These are phyloP conservation scores for Tricholoma flavovirens DNA, from an alignment of 768 basidiomycete genomes.

Conservation along the genomic window DNA sequence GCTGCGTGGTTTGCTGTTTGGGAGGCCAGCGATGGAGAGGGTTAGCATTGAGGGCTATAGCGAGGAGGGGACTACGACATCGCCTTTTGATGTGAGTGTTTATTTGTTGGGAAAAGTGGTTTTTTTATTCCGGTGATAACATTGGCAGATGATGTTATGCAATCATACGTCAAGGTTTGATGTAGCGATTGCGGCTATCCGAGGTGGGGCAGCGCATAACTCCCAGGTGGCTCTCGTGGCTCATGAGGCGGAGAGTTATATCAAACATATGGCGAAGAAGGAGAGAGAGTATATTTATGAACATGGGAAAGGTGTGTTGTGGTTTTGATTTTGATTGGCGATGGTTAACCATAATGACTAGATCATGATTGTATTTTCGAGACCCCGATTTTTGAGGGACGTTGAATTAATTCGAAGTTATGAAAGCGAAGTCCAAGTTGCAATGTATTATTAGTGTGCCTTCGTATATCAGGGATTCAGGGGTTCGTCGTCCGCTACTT, in stretches of 20 bases:
- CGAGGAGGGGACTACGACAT: slow-evolving; percentile 78
- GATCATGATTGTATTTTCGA: slow-evolving; percentile 43
- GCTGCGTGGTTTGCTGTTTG: slow-evolving; percentile 59
- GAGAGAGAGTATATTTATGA: slow-evolving; percentile 56
- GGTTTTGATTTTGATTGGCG: background rate
- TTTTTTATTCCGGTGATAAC: background rate
- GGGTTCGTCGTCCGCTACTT: no score
- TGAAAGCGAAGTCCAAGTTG: no score
- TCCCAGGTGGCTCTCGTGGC: slow-evolving; percentile 49
- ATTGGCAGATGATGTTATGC: slow-evolving; percentile 72
- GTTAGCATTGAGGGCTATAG: slow-evolving; percentile 47
- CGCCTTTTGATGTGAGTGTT: slow-evolving; percentile 63
- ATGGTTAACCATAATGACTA: slow-evolving; percentile 15
- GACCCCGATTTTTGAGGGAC: slow-evolving; percentile 36
- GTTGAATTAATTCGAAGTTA: slow-evolving; percentile 4
- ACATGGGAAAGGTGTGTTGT: slow-evolving; percentile 47
- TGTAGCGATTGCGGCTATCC: slow-evolving; percentile 56
- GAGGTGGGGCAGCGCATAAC: slow-evolving; percentile 48
- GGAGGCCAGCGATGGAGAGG: slow-evolving; percentile 42
- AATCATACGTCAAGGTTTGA: slow-evolving; percentile 66
- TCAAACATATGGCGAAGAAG: slow-evolving; percentile 57
- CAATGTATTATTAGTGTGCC: no score
- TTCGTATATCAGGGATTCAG: no score
- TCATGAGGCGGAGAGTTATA: slow-evolving; percentile 49
- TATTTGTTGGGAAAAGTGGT: background rate